Evolutionary conservation across 2,329 filamentous ascomycete species (phyloP), one percentile per base, ranked within the genome.

Genomic region (Colletotrichum trifolii): DNA sequence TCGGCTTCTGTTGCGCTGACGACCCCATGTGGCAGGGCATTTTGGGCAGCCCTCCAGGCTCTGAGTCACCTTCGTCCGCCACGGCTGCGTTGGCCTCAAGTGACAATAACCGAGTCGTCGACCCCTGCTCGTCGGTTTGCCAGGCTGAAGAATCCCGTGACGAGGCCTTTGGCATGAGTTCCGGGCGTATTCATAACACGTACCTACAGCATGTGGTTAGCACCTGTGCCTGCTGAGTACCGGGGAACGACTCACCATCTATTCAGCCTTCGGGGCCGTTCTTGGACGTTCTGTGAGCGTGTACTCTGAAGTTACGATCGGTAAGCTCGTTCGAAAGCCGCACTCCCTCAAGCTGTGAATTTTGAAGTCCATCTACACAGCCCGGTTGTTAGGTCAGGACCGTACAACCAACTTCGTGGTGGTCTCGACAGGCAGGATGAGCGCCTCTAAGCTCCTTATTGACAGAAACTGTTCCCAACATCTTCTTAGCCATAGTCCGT

Each of bases 281-380:
- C 25, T 25, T 25, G 25, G 25, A 25, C 4, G 25, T 25, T 25
- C 25, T 5, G 25, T 25, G 25, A 25, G 25, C 25, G 25, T 25
- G 25, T 4, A 25, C 25, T 25, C 25, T 25, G 25, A 5, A 25
- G 4, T 25, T 25, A 25, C 25, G 25, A 5, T 25, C 25, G 25
- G 25, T 25, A 25, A 25, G 25, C 25, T 25, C 4, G 25, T 25
- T 25, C 25, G 25, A 25, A 5, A 63, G 58, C 42, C 50, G 53
- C 53, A 45, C 13, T 36, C 42, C 38, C 42, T 25, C 40, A 36
- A 35, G 25, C 11, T 34, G 25, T 17, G 15, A 39, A 34, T 4
- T 39, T 13, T 7, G 36, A 66, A 57, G 47, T 57, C 34, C 48
- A 66, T 46, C 48, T 57, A 56, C 59, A 66, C 47, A 57, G 63